Conservation (phyloP, 441 rosid species). For the Euphorbia schlechtendalii region DNA sequence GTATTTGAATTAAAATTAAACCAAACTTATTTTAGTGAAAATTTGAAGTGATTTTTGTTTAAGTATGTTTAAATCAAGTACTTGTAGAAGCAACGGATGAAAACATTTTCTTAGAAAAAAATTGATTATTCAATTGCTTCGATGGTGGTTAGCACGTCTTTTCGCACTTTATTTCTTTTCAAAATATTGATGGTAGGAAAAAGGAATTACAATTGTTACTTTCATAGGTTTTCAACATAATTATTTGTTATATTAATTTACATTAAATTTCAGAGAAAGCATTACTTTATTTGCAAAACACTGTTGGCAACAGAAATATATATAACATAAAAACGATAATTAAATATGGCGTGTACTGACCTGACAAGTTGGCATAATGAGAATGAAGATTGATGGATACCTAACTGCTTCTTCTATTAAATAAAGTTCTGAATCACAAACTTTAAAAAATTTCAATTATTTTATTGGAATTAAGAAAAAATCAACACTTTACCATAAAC, state of each 20-base stretch:
- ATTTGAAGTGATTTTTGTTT: no score
- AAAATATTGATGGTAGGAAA: slow-evolving; percentile 18
- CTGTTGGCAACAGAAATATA: not conserved
- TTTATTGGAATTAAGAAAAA: no score
- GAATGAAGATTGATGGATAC: not conserved
- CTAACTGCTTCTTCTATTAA: not conserved
- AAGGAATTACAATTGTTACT: not conserved
- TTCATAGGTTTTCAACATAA: slow-evolving; percentile 8
- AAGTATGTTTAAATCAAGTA: no score
- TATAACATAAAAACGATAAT: not conserved
- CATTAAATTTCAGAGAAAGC: no score
- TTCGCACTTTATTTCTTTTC: slow-evolving; percentile 16
- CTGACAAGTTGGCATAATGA: not conserved
- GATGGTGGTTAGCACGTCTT: slow-evolving; percentile 12
- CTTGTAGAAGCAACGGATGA: no score
- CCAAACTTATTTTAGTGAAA: no score
- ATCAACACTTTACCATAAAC: no score
- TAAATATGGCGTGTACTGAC: not conserved
- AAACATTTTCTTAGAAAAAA: not conserved
- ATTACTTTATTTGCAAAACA: slow-evolving; percentile 8
- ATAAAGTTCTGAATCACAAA: not conserved
- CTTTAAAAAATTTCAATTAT: no score
- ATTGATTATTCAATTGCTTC: not conserved
- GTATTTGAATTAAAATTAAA: no score
- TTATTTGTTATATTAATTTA: no score